phyloP scores from a whole-genome alignment of 768 basidiomycete genomes.

The Mycena capillaripes region DNA sequence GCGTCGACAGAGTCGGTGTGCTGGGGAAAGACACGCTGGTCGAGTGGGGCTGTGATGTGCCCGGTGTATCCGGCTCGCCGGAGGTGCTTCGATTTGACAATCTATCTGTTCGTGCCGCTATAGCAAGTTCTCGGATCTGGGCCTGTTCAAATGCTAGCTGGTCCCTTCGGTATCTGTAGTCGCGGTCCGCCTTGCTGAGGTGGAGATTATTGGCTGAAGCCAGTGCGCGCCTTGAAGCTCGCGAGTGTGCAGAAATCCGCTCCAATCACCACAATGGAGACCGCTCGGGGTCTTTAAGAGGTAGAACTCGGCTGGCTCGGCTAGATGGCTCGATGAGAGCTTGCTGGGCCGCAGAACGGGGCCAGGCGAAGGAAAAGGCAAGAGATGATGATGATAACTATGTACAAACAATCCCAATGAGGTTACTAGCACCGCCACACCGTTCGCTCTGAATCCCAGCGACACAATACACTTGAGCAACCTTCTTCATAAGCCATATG shows the following conservation, averaged over 20 bases:
- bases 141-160: neutral
- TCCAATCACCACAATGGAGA: conserved; percentile 18
- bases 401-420: too few species aligned
- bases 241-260: neutral
- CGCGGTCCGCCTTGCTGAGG: conserved; percentile 8
- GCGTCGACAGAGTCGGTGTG: conserved; percentile 6
- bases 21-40: conserved; percentile 18
- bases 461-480: too few species aligned
- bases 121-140: neutral
- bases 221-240: neutral
- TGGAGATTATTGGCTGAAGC: conserved; percentile 2
- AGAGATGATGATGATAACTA: too few species aligned
- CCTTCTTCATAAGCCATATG: too few species aligned
- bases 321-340: too few species aligned
- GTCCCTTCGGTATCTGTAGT: conserved; percentile 1
- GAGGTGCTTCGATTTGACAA: too few species aligned
- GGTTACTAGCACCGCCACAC: too few species aligned
- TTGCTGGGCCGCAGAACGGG: too few species aligned
- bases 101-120: too few species aligned
- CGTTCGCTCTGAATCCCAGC: too few species aligned
- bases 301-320: too few species aligned
- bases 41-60: neutral
- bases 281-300: neutral
- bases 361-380: too few species aligned
- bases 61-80: neutral